Conservation (phyloP, 2,329 filamentous ascomycete species). For the Pseudogymnoascus sp. region DNA sequence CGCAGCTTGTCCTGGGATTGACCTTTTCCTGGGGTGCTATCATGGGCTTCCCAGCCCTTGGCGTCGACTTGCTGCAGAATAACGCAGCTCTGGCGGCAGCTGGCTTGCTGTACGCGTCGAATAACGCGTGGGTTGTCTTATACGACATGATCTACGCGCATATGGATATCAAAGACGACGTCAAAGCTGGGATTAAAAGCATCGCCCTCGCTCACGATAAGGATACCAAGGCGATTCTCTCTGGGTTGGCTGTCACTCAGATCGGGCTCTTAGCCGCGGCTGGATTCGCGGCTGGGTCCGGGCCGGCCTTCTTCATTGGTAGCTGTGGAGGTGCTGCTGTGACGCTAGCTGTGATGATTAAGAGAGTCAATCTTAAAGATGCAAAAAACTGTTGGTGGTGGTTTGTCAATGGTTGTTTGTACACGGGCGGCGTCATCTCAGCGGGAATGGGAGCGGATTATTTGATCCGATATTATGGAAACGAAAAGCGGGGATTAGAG, state of each 20-base stretch:
- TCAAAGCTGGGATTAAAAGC: slow-evolving; percentile 79
- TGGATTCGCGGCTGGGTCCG: slow-evolving; percentile 58
- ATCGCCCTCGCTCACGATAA: slow-evolving; percentile 73
- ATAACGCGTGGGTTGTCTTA: slow-evolving; percentile 76
- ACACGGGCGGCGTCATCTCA: slow-evolving; percentile 56
- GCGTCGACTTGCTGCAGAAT: slow-evolving; percentile 62
- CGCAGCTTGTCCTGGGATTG: slow-evolving; percentile 72
- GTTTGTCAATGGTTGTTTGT: slow-evolving; percentile 64
- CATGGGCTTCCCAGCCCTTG: slow-evolving; percentile 78
- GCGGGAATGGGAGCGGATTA: slow-evolving; percentile 53
- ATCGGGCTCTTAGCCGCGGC: slow-evolving; percentile 61
- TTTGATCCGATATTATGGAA: slow-evolving; percentile 36
- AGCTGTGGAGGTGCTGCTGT: slow-evolving; percentile 57
- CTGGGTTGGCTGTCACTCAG: slow-evolving; percentile 60
- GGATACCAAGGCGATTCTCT: slow-evolving; percentile 68
- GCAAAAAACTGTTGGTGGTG: slow-evolving; percentile 68
- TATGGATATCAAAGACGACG: slow-evolving; percentile 82
- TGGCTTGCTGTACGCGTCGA: slow-evolving; percentile 64
- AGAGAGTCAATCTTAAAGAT: slow-evolving; percentile 54
- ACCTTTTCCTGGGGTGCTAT: slow-evolving; percentile 87
- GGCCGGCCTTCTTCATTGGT: slow-evolving; percentile 58
- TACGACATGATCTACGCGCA: slow-evolving; percentile 94
- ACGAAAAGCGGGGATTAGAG: not conserved
- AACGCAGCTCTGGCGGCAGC: slow-evolving; percentile 56
- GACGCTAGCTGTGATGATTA: slow-evolving; percentile 59